Conservation (phyloP, 306 rosid genomes). For the Canavalia gladiata region DNA sequence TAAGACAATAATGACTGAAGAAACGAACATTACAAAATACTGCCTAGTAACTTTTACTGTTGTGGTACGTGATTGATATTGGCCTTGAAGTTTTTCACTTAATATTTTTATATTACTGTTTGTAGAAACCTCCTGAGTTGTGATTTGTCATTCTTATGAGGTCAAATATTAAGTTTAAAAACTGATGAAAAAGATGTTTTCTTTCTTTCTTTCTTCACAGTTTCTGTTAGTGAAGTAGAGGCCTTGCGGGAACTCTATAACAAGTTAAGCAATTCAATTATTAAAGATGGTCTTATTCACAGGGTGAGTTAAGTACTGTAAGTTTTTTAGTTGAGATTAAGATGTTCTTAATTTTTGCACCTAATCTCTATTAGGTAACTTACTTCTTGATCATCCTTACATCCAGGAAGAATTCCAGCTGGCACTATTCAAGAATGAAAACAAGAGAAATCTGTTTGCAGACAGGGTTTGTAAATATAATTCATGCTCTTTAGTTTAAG, state of each 20-base stretch:
- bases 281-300: conserved; percentile 84
- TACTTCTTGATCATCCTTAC: conserved; percentile 10
- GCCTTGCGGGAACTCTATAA: conserved; percentile 81
- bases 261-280: conserved; percentile 86
- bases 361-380: conserved; percentile 23
- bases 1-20: not conserved
- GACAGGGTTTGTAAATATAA: conserved; percentile 71
- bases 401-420: conserved; percentile 94
- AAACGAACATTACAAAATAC: not conserved
- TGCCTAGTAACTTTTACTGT: not conserved
- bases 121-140: not conserved
- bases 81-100: not conserved
- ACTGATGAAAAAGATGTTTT: not conserved
- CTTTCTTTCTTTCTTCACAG: conserved; percentile 51
- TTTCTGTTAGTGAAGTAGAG: conserved; percentile 82
- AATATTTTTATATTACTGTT: not conserved
- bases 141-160: not conserved
- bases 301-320: conserved; percentile 59
- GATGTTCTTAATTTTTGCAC: not conserved
- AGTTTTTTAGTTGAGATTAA: conserved; percentile 24
- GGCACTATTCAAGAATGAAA: conserved; percentile 77
- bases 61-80: not conserved
- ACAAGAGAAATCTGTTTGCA: conserved; percentile 76
- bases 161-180: conserved; percentile 14
- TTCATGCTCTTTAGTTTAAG: conserved; percentile 7